Conservation (phyloP, 768 basidiomycete genomes). For the Panus rudis region DNA sequence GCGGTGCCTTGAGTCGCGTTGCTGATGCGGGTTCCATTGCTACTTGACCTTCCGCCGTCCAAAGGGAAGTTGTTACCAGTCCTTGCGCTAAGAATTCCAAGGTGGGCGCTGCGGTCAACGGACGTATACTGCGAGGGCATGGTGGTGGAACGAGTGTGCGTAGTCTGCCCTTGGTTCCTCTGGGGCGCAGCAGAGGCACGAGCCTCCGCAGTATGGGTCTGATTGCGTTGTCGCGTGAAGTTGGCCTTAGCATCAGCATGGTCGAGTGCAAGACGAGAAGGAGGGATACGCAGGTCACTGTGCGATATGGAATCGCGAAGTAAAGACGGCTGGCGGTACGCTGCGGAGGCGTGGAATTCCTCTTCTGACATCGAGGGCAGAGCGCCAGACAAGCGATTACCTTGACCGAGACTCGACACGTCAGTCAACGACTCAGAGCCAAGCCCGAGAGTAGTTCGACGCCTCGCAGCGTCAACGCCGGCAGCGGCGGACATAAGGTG, state of each 20-base stretch:
- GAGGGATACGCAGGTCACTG: background rate
- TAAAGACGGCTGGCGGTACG: background rate
- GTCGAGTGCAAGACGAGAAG: constrained; percentile 5
- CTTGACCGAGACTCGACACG: background rate
- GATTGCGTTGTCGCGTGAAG: constrained; percentile 20
- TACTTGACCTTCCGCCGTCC: too few species aligned
- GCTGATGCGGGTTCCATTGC: too few species aligned
- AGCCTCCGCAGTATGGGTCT: constrained; percentile 17
- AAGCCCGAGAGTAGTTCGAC: too few species aligned
- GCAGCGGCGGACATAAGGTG: too few species aligned
- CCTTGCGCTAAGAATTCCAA: background rate
- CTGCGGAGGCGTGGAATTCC: constrained; percentile 26
- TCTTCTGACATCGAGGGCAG: constrained; percentile 28
- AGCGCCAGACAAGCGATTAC: constrained; percentile 13
- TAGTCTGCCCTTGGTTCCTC: constrained; percentile 8
- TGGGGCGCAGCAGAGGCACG: constrained; percentile 11
- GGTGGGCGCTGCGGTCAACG: constrained; percentile 1
- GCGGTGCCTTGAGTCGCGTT: too few species aligned
- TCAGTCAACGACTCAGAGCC: too few species aligned
- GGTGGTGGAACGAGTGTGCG: constrained; percentile 19
- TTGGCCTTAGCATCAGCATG: constrained; percentile 3
- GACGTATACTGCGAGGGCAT: constrained; percentile 18
- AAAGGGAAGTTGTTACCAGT: too few species aligned
- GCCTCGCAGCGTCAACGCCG: too few species aligned
- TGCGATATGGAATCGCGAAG: background rate